Base-by-base conservation (phyloP, 2,329 filamentous ascomycete species). In the Parastagonospora avenae region DNA sequence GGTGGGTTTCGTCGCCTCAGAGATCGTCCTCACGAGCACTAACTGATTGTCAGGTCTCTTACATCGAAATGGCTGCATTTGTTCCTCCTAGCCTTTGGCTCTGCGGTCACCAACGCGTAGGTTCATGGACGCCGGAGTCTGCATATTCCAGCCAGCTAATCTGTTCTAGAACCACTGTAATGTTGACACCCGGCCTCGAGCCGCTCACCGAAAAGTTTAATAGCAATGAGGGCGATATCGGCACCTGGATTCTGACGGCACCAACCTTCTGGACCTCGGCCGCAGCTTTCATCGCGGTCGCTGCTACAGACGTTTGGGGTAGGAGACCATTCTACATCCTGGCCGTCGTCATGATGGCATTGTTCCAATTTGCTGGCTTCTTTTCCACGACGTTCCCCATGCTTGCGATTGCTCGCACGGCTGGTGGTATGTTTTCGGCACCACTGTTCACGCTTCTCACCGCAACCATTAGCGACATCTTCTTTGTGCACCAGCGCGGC, bases 191-290 rank as follows among this genome's bases (percentile, higher is more conserved):
- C 11, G 54, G 54, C 12, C 42, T 55, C 14, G 48, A 48, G 35
- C 48, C 42, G 28, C 41, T 57, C 27, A 47, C 46, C 5, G 38
- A 57, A 27, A 11, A 47, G 15, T 31, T 54, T n/a, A 10, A 54
- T n/a, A 57, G 54, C 45, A 54, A 48, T n/a, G 44, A 48, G 4
- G 42, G 31, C 43, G 54, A 57, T 15, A 32, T 54, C 6, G 45
- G 46, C 24, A 57, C 54, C 16, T 57, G 54, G 54, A 27, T 57
- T 7, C 24, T 57, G n/a, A 54, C 47, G 38, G 54, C 51, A 14
- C 54, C 54, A 12, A 57, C 54, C 9, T 57, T 57, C 31, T 57
- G 54, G 54, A 54, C 50, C 16, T 57, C 54, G 15, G 51, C 51
- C 19, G 47, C 47, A 43, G 50, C 54, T 31, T 57, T 57, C 27